Evolutionary conservation across 2,329 filamentous ascomycete genomes (phyloP).

Genomic region (Botryotinia convoluta): DNA sequence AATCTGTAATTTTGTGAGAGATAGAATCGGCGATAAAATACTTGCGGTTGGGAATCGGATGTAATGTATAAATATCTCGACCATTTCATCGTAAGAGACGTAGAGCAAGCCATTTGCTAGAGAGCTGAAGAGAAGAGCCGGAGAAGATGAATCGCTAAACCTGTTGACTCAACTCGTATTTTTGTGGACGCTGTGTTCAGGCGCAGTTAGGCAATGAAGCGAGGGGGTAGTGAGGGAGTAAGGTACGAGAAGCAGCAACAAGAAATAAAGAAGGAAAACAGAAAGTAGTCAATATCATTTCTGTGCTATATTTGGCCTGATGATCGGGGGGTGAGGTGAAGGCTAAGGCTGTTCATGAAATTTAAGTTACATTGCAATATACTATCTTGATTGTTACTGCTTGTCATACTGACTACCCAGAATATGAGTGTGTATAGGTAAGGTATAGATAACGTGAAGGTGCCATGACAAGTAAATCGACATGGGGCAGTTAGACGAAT

Average conservation of each 20-base stretch:
- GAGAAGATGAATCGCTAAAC: not conserved
- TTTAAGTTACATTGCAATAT: not conserved
- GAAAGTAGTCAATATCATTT: not conserved
- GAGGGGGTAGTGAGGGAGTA: not conserved
- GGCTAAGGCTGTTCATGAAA: not conserved
- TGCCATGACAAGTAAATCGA: not conserved
- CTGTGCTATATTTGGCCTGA: not conserved
- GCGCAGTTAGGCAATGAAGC: not conserved
- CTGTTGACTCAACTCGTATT: not conserved
- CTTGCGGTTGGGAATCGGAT: not conserved
- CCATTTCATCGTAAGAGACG: not conserved
- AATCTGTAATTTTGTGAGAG: not conserved
- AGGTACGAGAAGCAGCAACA: not conserved
- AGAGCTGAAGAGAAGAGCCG: not conserved
- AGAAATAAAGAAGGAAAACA: not conserved
- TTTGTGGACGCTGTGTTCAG: not conserved
- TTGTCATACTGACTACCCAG: not conserved
- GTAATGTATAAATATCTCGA: not conserved
- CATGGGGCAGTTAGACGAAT: not conserved
- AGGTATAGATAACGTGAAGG: not conserved
- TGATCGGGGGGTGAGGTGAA: not conserved
- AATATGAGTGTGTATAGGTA: not conserved
- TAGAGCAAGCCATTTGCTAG: not conserved
- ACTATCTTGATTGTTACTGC: not conserved
- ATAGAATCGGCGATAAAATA: not conserved